Percentiles rank a stretch among this genome's conserved stretches.
Evolutionary conservation across 768 basidiomycete species (phyloP).

Genomic region (Suillus americanus): DNA sequence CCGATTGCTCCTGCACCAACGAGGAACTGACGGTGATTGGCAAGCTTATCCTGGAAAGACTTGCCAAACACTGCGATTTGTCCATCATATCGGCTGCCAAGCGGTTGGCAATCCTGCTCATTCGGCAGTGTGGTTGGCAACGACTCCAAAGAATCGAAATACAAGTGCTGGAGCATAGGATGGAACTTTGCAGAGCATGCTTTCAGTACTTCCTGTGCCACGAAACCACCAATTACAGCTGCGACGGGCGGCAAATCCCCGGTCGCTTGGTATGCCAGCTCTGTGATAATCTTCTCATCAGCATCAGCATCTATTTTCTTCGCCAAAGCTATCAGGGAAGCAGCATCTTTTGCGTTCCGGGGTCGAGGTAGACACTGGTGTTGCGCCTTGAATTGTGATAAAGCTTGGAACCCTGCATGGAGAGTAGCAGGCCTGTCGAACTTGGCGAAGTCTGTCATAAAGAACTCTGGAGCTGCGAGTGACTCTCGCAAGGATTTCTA

Average conservation of each 20-base stretch:
- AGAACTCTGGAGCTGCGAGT: conserved; percentile 74
- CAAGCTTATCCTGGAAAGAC: conserved; percentile 88
- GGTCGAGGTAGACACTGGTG: conserved; percentile 75
- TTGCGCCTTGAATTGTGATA: conserved; percentile 72
- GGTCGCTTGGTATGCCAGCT: conserved; percentile 87
- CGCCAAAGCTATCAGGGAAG: conserved; percentile 66
- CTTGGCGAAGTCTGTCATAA: conserved; percentile 97
- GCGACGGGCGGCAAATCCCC: conserved; percentile 89
- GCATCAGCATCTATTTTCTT: conserved; percentile 75
- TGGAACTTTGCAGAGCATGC: conserved; percentile 98
- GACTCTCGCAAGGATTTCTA: conserved; percentile 95
- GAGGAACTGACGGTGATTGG: conserved; percentile 89
- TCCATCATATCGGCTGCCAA: conserved; percentile 83
- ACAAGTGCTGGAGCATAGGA: conserved; percentile 91
- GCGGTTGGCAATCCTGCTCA: conserved; percentile 82
- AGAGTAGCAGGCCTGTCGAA: conserved; percentile 90
- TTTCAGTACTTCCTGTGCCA: conserved; percentile 97
- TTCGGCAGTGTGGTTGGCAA: conserved; percentile 73
- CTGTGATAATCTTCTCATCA: conserved; percentile 78
- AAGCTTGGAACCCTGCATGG: conserved; percentile 93
- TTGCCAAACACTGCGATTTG: conserved; percentile 97
- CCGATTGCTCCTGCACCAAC: conserved; percentile 99
- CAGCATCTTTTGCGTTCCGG: conserved; percentile 79
- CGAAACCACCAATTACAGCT: conserved; percentile 95
- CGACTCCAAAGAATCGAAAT: conserved; percentile 97